phyloP scores from a whole-genome alignment of 306 rosid genomes.

The Cicer yamashitae region DNA sequence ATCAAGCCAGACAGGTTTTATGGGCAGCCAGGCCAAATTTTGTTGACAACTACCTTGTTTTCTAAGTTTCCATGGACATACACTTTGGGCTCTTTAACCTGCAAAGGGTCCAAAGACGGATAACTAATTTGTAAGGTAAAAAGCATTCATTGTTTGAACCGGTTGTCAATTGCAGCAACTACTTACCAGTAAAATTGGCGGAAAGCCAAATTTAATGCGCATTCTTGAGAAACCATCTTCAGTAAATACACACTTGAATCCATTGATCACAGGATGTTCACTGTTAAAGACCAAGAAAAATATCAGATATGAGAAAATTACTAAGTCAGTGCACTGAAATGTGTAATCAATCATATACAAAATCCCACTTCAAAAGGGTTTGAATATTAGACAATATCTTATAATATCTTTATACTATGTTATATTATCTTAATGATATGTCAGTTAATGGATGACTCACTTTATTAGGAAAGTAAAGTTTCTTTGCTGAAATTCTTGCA shows the following conservation, averaged over 20 bases:
- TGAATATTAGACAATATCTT: no score
- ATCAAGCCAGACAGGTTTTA: constrained; percentile 24
- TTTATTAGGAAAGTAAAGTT: constrained; percentile 79
- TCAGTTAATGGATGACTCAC: constrained; percentile 57
- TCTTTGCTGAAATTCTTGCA: constrained; percentile 58
- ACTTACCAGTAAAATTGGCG: constrained; percentile 69
- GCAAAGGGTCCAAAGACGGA: constrained; percentile 35
- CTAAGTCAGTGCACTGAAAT: constrained; percentile 8
- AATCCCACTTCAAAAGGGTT: background rate
- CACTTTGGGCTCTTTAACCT: constrained; percentile 80
- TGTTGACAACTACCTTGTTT: constrained; percentile 50
- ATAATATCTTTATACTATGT: no score
- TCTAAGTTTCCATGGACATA: constrained; percentile 66
- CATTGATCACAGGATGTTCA: constrained; percentile 67
- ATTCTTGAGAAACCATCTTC: constrained; percentile 67
- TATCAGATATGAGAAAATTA: constrained; percentile 14
- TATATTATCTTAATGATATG: background rate
- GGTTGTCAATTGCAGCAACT: constrained; percentile 6
- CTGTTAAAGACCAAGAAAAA: constrained; percentile 51
- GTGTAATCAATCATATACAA: constrained; percentile 15
- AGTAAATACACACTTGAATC: constrained; percentile 77
- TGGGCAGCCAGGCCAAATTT: constrained; percentile 76
- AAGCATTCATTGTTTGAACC: constrained; percentile 29
- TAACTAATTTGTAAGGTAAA: constrained; percentile 1
- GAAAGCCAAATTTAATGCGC: constrained; percentile 59